Base-by-base conservation (phyloP, 164 flowering plant genomes). In the Vitis riparia region DNA sequence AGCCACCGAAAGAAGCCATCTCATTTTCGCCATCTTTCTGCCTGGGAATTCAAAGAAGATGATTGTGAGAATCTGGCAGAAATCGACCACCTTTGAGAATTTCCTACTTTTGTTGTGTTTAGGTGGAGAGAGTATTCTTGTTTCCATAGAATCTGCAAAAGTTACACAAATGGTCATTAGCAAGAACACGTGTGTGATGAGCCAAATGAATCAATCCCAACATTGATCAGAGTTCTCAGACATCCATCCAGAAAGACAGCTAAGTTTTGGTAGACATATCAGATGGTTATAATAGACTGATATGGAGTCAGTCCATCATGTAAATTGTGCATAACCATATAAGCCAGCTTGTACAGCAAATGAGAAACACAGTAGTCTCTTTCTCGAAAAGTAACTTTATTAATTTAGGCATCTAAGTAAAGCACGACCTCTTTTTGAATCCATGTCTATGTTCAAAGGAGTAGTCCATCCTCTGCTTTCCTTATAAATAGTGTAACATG, bases 401-500 rank as follows among this genome's bases (percentile, higher is more conserved):
- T 32, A 27, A 32, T 68, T 75, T 53, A 57, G 66, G 80, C 76
- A 79, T 79, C 80, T 66, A 73, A 70, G 58, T 17, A 68, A 81
- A 64, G 78, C 70, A 67, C 57, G 44, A n/a, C 66, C 23, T 65
- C 77, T 75, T 73, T 74, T 81, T 72, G 74, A 37, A 37, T 37
- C 44, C 44, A 76, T 67, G 78, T 71, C 71, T 78, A 73, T 71
- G 57, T 66, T 72, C 72, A 69, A 71, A 68, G 59, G 63, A 74
- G 64, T 62, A 75, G 67, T 65, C 57, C 32, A 59, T 58, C 65
- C 63, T 58, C 19, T 23, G 16, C 58, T 74, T 72, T 76, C 79
- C 69, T 73, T 82, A 82, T 82, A 82, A 77, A 82, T 80, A 82
- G 75, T 66, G 67, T 16, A 67, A 57, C 79, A 70, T 66, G 66